Evolutionary conservation across 495 filamentous ascomycete species (phyloP).

Genomic region (Entonaema liquescens): DNA sequence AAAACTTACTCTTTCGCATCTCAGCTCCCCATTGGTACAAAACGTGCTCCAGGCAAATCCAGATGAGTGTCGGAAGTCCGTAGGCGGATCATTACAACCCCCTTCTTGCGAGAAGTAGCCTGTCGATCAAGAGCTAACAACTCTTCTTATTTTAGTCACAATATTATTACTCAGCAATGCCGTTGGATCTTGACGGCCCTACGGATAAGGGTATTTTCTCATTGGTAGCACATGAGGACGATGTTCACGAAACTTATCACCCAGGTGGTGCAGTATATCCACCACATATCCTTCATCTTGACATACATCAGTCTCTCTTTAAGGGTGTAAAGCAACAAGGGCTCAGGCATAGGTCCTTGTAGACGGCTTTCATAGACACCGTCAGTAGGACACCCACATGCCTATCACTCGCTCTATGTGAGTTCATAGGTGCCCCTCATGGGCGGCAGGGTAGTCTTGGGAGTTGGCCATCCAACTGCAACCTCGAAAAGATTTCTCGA

Average conservation of each 20-base stretch:
- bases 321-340: slow-evolving; percentile 11
- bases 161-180: not conserved
- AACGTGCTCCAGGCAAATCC: not conserved
- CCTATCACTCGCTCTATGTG: not conserved
- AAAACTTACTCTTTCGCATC: slow-evolving; percentile 27
- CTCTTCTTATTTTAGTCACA: not conserved
- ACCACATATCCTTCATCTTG: slow-evolving; percentile 7
- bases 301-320: not conserved
- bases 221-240: slow-evolving; percentile 4
- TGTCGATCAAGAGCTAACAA: not conserved
- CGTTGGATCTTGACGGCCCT: slow-evolving; percentile 2
- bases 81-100: slow-evolving; percentile 3
- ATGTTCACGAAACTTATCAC: slow-evolving; percentile 9
- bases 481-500: not conserved
- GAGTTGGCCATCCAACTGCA: not conserved
- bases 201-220: slow-evolving; percentile 1
- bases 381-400: slow-evolving; percentile 8
- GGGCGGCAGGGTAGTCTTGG: slow-evolving; percentile 9
- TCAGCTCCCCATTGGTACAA: not conserved
- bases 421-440: slow-evolving; percentile 27
- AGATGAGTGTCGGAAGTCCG: slow-evolving; percentile 37
- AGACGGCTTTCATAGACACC: not conserved
- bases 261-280: slow-evolving; percentile 3
- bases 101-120: not conserved
- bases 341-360: not conserved